Percentiles rank a stretch among this genome's conserved stretches.
Evolutionary conservation across 495 filamentous ascomycete genomes (phyloP).

Genomic region (Hypoxylon trugodes): DNA sequence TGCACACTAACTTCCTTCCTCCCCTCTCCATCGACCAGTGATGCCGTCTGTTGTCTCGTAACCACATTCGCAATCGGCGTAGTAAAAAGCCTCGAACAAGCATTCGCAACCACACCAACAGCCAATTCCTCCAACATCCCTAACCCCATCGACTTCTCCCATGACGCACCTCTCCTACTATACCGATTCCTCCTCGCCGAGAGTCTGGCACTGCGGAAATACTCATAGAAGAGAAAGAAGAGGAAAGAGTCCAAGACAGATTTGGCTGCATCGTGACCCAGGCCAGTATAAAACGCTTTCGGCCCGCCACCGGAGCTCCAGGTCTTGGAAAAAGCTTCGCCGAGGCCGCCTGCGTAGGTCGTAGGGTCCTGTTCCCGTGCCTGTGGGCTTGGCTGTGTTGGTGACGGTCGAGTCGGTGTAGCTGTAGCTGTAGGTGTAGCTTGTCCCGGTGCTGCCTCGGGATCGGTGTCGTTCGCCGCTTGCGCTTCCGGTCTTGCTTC

Average conservation of each 20-base stretch:
- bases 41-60: slow-evolving; percentile 78
- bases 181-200: slow-evolving; percentile 39
- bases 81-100: slow-evolving; percentile 79
- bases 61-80: slow-evolving; percentile 87
- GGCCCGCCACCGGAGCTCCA: slow-evolving; percentile 74
- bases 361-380: slow-evolving; percentile 25
- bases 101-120: slow-evolving; percentile 79
- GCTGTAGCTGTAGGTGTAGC: slow-evolving; percentile 16
- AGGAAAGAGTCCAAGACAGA: slow-evolving; percentile 79
- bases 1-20: slow-evolving; percentile 51
- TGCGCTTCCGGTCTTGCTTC: too few relatives aligned
- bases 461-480: too few relatives aligned
- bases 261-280: slow-evolving; percentile 75
- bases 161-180: slow-evolving; percentile 6
- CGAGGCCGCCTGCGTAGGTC: slow-evolving; percentile 67
- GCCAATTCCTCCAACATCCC: slow-evolving; percentile 76
- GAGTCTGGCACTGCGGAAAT: slow-evolving; percentile 67
- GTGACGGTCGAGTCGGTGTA: too few relatives aligned
- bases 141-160: slow-evolving; percentile 59
- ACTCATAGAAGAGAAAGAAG: slow-evolving; percentile 81
- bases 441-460: slow-evolving; percentile 15
- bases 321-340: slow-evolving; percentile 76
- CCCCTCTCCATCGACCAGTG: slow-evolving; percentile 48
- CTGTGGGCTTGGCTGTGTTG: too few relatives aligned
- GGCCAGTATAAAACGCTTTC: slow-evolving; percentile 77